Percentiles rank a stretch among this genome's conserved stretches.
Evolutionary conservation across 345 rosid species (phyloP).

Genomic region (Aquilaria malaccensis): DNA sequence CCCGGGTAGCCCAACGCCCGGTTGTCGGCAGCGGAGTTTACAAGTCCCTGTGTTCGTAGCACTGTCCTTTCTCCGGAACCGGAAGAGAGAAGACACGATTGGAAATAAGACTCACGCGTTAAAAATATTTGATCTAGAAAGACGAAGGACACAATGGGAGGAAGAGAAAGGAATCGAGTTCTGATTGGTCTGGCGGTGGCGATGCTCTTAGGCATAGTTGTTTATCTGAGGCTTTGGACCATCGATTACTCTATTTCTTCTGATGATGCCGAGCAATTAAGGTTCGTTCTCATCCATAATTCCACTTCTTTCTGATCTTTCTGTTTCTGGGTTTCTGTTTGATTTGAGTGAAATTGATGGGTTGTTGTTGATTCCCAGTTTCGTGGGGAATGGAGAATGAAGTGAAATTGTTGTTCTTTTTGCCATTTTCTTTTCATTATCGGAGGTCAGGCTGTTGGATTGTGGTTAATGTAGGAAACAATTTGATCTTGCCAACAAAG

Average conservation of each 20-base stretch:
- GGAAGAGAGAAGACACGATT: too few relatives aligned
- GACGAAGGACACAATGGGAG: conserved; percentile 13
- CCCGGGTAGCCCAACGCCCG: too few relatives aligned
- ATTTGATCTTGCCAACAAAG: conserved; percentile 85
- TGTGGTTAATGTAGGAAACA: conserved; percentile 40
- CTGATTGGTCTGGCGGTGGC: conserved; percentile 35
- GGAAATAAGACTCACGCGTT: too few relatives aligned
- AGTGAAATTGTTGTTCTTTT: background rate
- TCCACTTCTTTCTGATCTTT: background rate
- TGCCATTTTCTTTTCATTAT: background rate
- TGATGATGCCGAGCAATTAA: conserved; percentile 41
- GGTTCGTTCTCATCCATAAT: conserved; percentile 20
- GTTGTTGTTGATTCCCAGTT: background rate
- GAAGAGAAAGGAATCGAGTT: conserved; percentile 27
- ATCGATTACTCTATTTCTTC: conserved; percentile 51
- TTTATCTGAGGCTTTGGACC: conserved; percentile 59
- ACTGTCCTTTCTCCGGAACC: too few relatives aligned
- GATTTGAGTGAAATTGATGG: too few relatives aligned
- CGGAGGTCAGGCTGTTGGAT: background rate
- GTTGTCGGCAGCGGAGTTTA: too few relatives aligned
- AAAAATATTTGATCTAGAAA: too few relatives aligned
- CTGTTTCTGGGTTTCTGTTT: background rate
- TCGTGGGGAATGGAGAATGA: background rate
- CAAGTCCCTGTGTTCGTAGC: too few relatives aligned
- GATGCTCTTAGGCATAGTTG: conserved; percentile 44